Evolutionary conservation across 1,139 yeast genomes (phyloP).

Genomic region (Keqinozyma sinolaborantium): DNA sequence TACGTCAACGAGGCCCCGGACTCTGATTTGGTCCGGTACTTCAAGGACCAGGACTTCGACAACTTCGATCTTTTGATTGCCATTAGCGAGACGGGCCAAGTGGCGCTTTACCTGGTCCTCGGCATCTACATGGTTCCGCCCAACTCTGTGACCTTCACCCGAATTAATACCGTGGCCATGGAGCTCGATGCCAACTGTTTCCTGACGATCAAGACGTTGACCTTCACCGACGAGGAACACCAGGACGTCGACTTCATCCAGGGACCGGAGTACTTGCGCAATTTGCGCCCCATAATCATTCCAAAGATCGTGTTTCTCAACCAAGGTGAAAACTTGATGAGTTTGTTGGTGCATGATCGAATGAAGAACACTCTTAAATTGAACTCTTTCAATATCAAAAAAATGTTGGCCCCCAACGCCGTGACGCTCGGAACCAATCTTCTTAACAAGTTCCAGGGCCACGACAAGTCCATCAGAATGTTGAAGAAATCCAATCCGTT

Average conservation of each 20-base stretch:
- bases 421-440: conserved; percentile 15
- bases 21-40: conserved; percentile 6
- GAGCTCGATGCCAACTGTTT: conserved; percentile 7
- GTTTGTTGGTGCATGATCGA: conserved; percentile 35
- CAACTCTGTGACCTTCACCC: conserved; percentile 24
- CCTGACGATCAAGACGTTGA: conserved; percentile 9
- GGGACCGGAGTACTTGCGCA: conserved; percentile 8
- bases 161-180: conserved; percentile 10
- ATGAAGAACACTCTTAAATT: conserved; percentile 33
- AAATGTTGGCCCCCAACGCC: conserved; percentile 7
- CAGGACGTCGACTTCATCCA: conserved; percentile 8
- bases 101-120: conserved; percentile 46
- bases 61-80: conserved; percentile 55
- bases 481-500: conserved; percentile 53
- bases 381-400: conserved; percentile 16
- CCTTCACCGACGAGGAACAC: conserved; percentile 2
- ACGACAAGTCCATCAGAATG: conserved; percentile 70
- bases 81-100: conserved; percentile 39
- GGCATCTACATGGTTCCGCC: conserved; percentile 53
- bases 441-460: conserved; percentile 71
- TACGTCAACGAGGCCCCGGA: conserved; percentile 4
- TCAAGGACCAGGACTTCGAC: conserved; percentile 12
- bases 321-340: conserved; percentile 8
- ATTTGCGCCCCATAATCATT: conserved; percentile 21
- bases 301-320: conserved; percentile 18